Percentiles rank a stretch among this genome's conserved stretches.
Conservation (phyloP, 1,139 yeast genomes). For the Taphrina flavorubra region DNA sequence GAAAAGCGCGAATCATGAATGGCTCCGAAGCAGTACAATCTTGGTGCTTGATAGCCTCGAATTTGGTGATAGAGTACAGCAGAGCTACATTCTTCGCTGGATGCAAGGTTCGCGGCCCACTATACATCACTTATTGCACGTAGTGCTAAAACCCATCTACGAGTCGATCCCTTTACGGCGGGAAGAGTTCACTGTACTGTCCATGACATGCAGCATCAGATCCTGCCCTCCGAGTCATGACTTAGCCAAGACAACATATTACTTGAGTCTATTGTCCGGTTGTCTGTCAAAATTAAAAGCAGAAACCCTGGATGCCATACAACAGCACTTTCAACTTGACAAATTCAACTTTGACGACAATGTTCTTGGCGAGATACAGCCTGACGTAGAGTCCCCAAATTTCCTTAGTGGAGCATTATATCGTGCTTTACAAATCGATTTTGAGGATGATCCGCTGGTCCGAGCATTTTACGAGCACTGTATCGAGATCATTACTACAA, state of each 20-base stretch:
- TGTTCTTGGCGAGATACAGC: neutral
- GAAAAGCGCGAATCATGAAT: neutral
- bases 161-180: neutral
- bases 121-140: neutral
- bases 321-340: neutral
- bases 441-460: neutral
- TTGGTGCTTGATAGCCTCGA: slow-evolving; percentile 10
- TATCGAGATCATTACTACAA: neutral
- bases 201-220: neutral
- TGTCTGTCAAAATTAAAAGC: neutral
- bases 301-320: neutral
- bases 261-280: neutral
- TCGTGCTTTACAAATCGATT: slow-evolving; percentile 5
- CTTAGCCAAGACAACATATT: neutral
- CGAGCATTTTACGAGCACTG: slow-evolving; percentile 10
- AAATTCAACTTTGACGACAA: neutral
- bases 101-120: slow-evolving; percentile 5
- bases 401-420: neutral
- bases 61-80: neutral
- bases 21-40: neutral
- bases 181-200: neutral
- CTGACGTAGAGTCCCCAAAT: neutral
- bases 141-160: neutral
- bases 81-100: slow-evolving; percentile 20
- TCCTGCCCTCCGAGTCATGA: neutral